A percentile compares a stretch with the other conserved stretches of the same genome.
These are phyloP conservation scores for Plectosphaerella sp. DNA, from an alignment of 2,329 filamentous ascomycete genomes.

Conservation along the genomic window DNA sequence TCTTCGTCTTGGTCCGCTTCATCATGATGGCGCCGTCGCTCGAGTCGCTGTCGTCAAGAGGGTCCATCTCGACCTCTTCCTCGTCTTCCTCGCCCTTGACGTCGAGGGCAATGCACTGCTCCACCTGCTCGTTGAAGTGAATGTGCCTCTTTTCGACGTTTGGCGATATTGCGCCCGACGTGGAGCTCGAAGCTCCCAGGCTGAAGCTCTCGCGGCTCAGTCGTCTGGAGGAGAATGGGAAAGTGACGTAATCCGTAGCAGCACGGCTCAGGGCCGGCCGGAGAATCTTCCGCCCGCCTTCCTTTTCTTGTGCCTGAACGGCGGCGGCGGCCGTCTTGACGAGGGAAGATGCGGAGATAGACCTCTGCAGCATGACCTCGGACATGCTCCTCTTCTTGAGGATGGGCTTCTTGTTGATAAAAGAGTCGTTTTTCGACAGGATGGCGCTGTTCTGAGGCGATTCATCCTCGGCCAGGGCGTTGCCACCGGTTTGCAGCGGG, in stretches of 20 bases:
- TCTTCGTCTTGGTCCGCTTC: conserved; percentile 58
- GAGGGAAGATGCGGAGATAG: conserved; percentile 81
- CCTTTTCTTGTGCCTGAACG: conserved; percentile 74
- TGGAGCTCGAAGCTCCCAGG: conserved; percentile 60
- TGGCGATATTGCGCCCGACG: conserved; percentile 65
- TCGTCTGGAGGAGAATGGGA: conserved; percentile 57
- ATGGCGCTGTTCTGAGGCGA: conserved; percentile 32
- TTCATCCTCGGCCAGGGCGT: conserved; percentile 44
- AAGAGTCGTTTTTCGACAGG: conserved; percentile 55
- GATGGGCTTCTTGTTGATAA: conserved; percentile 79
- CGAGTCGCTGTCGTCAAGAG: conserved; percentile 56
- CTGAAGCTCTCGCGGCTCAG: conserved; percentile 60
- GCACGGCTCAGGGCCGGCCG: conserved; percentile 57
- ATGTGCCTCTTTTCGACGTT: conserved; percentile 76
- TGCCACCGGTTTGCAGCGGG: conserved; percentile 72
- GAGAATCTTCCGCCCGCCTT: conserved; percentile 40
- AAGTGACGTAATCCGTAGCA: conserved; percentile 65
- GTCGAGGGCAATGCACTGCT: conserved; percentile 93
- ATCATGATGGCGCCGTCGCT: conserved; percentile 81
- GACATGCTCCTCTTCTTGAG: conserved; percentile 96
- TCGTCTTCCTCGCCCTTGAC: conserved; percentile 74
- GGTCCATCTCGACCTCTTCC: conserved; percentile 46
- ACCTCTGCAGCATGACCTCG: conserved; percentile 88
- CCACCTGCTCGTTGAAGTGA: conserved; percentile 92
- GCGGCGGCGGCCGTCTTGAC: conserved; percentile 85